Evolutionary conservation across 257 asterid species (phyloP).

Genomic region (Solanum ossicruentum): DNA sequence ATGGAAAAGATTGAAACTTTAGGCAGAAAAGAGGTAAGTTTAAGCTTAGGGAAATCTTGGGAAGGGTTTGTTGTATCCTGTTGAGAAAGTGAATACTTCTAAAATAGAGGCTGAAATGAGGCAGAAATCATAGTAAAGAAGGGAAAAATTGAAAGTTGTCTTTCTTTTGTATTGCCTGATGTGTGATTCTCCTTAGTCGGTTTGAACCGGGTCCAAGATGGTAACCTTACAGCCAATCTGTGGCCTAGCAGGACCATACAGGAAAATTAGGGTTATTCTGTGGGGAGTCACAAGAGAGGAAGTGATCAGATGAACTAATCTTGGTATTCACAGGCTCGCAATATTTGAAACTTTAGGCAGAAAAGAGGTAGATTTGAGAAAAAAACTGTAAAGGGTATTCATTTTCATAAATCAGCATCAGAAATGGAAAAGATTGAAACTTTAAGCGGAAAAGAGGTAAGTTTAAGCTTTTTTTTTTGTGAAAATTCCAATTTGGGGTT

Average conservation of each 20-base stretch:
- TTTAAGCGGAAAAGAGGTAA: background rate
- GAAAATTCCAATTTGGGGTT: background rate
- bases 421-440: background rate
- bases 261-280: background rate
- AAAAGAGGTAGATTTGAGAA: too few species aligned
- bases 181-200: background rate
- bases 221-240: background rate
- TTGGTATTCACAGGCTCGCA: slow-evolving; percentile 20
- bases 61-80: background rate
- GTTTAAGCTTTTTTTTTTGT: background rate
- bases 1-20: background rate
- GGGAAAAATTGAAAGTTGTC: slow-evolving; percentile 2
- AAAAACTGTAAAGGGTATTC: background rate
- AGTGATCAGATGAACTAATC: too few species aligned
- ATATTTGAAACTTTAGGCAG: background rate
- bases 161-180: background rate
- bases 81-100: slow-evolving; percentile 30
- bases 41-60: background rate
- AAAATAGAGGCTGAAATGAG: slow-evolving; percentile 39
- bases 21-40: background rate
- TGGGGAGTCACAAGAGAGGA: slow-evolving; percentile 14
- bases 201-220: background rate
- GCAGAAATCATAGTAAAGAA: slow-evolving; percentile 31
- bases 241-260: slow-evolving; percentile 35
- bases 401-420: background rate